Evolutionary conservation across 2,329 filamentous ascomycete species (phyloP).

Genomic region (Fusarium nanum): DNA sequence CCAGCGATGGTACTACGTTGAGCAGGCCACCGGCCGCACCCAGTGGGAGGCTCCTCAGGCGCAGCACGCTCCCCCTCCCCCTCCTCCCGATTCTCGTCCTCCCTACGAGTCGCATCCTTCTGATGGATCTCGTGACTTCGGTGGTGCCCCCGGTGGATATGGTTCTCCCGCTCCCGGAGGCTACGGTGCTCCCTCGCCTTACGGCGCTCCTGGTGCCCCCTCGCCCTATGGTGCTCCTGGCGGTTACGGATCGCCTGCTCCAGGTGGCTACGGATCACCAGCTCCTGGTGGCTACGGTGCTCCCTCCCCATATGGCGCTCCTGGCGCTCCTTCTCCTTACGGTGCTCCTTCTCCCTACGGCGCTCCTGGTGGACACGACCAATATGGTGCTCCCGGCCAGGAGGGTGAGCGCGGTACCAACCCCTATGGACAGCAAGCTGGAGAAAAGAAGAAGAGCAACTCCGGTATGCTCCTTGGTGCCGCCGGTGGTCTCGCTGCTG

Average conservation of each 20-base stretch:
- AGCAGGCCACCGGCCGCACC: slow-evolving; percentile 68
- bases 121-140: slow-evolving; percentile 44
- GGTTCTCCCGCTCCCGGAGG: slow-evolving; percentile 40
- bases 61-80: slow-evolving; percentile 45
- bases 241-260: slow-evolving; percentile 37
- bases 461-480: slow-evolving; percentile 69
- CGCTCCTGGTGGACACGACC: slow-evolving; percentile 5
- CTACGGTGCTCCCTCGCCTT: slow-evolving; percentile 31
- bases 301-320: slow-evolving; percentile 25
- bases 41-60: slow-evolving; percentile 71
- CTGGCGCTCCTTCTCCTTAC: slow-evolving; percentile 17
- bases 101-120: slow-evolving; percentile 38
- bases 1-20: slow-evolving; percentile 74
- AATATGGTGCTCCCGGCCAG: slow-evolving; percentile 25
- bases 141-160: slow-evolving; percentile 34
- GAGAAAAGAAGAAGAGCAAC: slow-evolving; percentile 54
- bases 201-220: slow-evolving; percentile 33
- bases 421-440: slow-evolving; percentile 31
- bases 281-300: slow-evolving; percentile 34
- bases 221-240: slow-evolving; percentile 31
- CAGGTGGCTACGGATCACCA: slow-evolving; percentile 35
- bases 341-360: slow-evolving; percentile 32
- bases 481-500: slow-evolving; percentile 68
- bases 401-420: slow-evolving; percentile 28
- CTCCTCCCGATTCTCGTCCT: slow-evolving; percentile 39